These are phyloP conservation scores for Lachnellula arida DNA, from an alignment of 2,329 filamentous ascomycete species.

Conservation along the genomic window DNA sequence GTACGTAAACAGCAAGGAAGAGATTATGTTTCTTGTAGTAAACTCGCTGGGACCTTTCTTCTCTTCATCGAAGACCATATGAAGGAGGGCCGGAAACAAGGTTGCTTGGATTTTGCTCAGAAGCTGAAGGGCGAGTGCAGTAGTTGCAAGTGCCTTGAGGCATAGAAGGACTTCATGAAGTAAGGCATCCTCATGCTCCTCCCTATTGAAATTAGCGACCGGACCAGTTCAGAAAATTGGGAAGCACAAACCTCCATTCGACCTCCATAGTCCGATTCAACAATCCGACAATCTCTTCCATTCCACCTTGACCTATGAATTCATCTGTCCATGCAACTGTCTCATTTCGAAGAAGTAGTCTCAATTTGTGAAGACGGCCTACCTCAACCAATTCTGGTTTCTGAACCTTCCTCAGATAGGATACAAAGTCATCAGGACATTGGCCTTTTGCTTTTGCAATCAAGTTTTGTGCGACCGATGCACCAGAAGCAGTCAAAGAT, in stretches of 20 bases:
- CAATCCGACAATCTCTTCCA: conserved; percentile 83
- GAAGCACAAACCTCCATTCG: conserved; percentile 75
- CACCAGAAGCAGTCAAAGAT: conserved; percentile 49
- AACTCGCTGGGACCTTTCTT: conserved; percentile 98
- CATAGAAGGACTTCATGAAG: conserved; percentile 90
- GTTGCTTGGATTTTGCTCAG: conserved; percentile 73
- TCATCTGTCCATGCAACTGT: conserved; percentile 92
- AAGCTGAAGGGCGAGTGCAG: conserved; percentile 76
- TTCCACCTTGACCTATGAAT: conserved; percentile 84
- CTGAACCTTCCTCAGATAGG: conserved; percentile 74
- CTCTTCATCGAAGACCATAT: conserved; percentile 94
- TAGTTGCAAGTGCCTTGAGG: conserved; percentile 91
- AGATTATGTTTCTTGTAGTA: conserved; percentile 84
- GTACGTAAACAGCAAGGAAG: conserved; percentile 84
- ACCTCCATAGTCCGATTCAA: conserved; percentile 90
- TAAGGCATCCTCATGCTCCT: conserved; percentile 92
- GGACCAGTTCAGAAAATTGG: conserved; percentile 36
- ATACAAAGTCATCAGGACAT: conserved; percentile 77
- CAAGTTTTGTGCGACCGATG: conserved; percentile 52
- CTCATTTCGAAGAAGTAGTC: conserved; percentile 85
- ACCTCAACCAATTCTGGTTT: conserved; percentile 84
- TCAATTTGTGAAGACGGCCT: conserved; percentile 90
- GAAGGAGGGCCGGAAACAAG: conserved; percentile 79
- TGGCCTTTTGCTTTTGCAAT: conserved; percentile 69
- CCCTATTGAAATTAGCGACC: conserved; percentile 45